Percentiles rank a stretch among this genome's conserved stretches.
Conservation (phyloP, 805 yeast species). For the Candida easanensis region DNA sequence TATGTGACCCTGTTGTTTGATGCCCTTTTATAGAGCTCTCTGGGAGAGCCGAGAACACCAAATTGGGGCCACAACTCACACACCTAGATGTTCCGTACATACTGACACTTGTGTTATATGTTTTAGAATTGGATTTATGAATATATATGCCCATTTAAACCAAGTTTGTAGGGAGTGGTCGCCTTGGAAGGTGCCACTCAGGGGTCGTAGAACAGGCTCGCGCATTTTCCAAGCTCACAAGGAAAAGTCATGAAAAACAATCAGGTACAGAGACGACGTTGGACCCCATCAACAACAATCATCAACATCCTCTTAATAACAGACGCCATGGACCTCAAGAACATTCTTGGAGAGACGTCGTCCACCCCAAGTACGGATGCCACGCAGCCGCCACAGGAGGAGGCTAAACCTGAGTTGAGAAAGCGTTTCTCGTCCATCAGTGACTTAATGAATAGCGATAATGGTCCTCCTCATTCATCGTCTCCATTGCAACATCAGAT, state of each 20-base stretch:
- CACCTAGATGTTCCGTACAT: too few relatives aligned
- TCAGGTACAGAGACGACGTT: too few relatives aligned
- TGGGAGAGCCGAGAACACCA: too few relatives aligned
- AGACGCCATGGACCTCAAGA: slow-evolving; percentile 21
- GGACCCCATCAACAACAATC: too few relatives aligned
- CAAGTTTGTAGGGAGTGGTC: too few relatives aligned
- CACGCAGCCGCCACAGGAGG: neutral
- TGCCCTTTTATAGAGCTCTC: too few relatives aligned
- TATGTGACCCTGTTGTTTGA: too few relatives aligned
- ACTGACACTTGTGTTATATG: neutral
- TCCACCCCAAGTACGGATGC: neutral
- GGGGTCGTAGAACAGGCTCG: neutral
- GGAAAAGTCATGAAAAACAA: neutral
- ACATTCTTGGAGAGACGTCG: slow-evolving; percentile 14
- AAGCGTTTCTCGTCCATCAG: slow-evolving; percentile 22
- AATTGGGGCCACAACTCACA: too few relatives aligned
- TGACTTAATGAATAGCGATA: slow-evolving; percentile 20
- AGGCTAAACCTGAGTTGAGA: slow-evolving; percentile 9
- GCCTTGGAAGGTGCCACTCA: too few relatives aligned
- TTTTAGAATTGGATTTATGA: neutral
- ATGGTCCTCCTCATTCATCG: slow-evolving; percentile 4
- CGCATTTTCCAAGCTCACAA: neutral
- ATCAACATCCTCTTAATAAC: neutral
- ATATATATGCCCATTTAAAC: neutral
- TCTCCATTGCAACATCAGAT: slow-evolving; percentile 5